Evolutionary conservation across 1,139 yeast genomes (phyloP).

Genomic region (Sugiyamaella castrensis): DNA sequence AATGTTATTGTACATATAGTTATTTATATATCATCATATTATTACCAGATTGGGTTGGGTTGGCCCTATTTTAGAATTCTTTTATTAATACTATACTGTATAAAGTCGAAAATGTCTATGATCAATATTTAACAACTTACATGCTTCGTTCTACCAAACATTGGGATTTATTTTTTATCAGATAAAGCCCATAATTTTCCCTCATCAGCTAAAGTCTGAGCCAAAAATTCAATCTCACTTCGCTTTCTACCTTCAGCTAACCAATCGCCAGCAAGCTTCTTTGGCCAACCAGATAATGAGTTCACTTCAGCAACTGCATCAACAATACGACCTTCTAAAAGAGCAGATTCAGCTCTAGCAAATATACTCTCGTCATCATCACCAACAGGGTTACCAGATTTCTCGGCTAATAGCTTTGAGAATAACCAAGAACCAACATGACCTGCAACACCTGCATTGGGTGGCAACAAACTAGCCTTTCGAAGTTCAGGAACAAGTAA

Average conservation of each 20-base stretch:
- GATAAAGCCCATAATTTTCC: slow-evolving; percentile 25
- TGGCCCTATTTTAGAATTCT: no score
- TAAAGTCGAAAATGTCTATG: no score
- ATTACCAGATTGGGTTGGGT: no score
- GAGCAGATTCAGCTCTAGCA: slow-evolving; percentile 77
- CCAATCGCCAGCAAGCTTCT: slow-evolving; percentile 90
- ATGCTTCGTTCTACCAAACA: no score
- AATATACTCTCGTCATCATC: slow-evolving; percentile 84
- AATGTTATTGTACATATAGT: no score
- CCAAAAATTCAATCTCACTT: slow-evolving; percentile 78
- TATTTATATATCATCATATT: no score
- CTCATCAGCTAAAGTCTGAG: slow-evolving; percentile 63
- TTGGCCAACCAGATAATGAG: slow-evolving; percentile 88
- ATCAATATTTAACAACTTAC: no score
- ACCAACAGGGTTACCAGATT: slow-evolving; percentile 66
- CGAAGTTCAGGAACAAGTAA: slow-evolving; percentile 81
- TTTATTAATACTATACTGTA: no score
- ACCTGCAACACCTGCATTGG: slow-evolving; percentile 93
- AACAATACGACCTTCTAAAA: slow-evolving; percentile 74
- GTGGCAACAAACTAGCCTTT: slow-evolving; percentile 84
- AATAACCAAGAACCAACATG: slow-evolving; percentile 78
- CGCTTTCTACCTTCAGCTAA: slow-evolving; percentile 82
- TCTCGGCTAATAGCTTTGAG: slow-evolving; percentile 67
- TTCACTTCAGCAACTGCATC: slow-evolving; percentile 92
- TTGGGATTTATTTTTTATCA: slow-evolving; percentile 6